Base-by-base conservation (phyloP, 2,329 filamentous ascomycete species). In the Neonectria ditissima region DNA sequence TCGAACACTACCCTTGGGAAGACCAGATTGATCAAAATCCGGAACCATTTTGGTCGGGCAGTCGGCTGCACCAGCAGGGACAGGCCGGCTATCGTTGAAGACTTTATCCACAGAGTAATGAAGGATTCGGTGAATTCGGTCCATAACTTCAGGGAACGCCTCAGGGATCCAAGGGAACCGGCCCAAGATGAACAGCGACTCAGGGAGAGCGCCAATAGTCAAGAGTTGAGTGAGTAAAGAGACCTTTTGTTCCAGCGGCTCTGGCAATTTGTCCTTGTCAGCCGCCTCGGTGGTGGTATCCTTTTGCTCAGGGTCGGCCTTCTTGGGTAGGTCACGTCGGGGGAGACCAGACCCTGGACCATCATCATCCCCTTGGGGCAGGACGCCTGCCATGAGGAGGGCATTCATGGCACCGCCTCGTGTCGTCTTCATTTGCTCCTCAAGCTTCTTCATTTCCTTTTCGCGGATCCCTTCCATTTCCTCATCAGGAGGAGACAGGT, bases 151-250 rank as follows among this genome's bases (percentile, higher is more conserved):
- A 1, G 92, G 90, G 68, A 92, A 95, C 4, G 90, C 88, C 62
- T 97, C 94, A 11, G 93, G 87, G 51, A 99, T 86, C 94, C 96
- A 99, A 14, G 94, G 93, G 72, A 97, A 97, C 57, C 92, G 91
- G 34, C 95, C 95, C 8, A 97, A 86, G 59, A 99, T 92, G 77
- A 95, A 98, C 1, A 99, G 84, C 1, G 96, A 90, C 79, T 99
- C 96, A 0, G 96, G 96, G 34, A 99, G 84, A 28, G 96, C 95
- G 43, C 97, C 96, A 62, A 97, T 96, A 5, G 92, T 92, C 2
- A 99, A 86, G 16, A 99, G 84, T 70, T 94, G 94, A 67, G 91
- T 93, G 22, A 99, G 84, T 1, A 99, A 83, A 47, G 90, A 83
- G 0, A 95, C 89, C 79, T 99, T 99, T 74, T 98, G 95, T 70